Base-by-base conservation (phyloP, 768 basidiomycete genomes). In the Serendipita vermifera region DNA sequence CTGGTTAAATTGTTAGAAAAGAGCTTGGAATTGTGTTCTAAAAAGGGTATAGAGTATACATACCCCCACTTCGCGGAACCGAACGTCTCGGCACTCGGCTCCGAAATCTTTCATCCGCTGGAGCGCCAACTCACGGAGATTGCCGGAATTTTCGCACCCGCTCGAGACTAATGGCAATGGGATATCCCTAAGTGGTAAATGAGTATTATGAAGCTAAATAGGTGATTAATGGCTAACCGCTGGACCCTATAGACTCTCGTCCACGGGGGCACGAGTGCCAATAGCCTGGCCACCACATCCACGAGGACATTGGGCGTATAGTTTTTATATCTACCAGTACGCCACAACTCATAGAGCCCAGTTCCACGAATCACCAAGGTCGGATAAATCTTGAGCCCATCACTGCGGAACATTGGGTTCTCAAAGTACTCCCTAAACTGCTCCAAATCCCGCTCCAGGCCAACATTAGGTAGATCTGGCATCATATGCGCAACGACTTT, bases 401-500 rank as follows among this genome's bases (percentile, higher is more conserved):
- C 96, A 53, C 90, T 92, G 59, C 96, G 75, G 72, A 97, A 99
- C 0, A 87, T 87, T 9, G 96, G 96, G 65, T 96, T 98, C 72
- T 99, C 96, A 63, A 99, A 99, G 68, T 92, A 99, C 67, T 98
- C 96, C 68, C 96, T 93, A 77, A 99, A 99, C 65, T 98, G 96
- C 64, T 92, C 92, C 43, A 99, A 79, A 69, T 99, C 96, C 57
- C 96, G 81, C 72, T 98, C 96, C 58, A 94, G 77, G 32, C 96
- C 96, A 57, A 98, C 89, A 66, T 99, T 99, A 6, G 94, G 94
- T 6, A 98, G 78, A 68, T 99, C 94, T 13, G 93, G 92, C 93
- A 99, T 99, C 96, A 98, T 98, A 67, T 99, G 96, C 17, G 93
- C 93, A 27, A 99, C 96, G 55, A 99, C 93, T 70, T 99, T 99